phyloP scores from a whole-genome alignment of 2,329 filamentous ascomycete genomes.

The Fusarium sublunatum region DNA sequence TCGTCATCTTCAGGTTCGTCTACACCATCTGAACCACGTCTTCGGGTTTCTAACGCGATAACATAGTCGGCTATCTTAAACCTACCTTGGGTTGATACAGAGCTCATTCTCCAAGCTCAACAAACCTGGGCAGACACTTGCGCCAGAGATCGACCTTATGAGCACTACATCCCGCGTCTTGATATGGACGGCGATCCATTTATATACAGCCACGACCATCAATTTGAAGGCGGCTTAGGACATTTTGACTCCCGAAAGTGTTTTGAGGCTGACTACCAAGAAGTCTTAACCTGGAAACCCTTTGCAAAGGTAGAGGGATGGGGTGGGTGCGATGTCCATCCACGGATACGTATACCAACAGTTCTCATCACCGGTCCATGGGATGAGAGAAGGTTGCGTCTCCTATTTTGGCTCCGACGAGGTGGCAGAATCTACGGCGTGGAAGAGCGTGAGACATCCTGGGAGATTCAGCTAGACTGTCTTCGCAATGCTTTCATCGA shows the following conservation, averaged over 20 bases:
- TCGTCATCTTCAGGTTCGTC: conserved; percentile 58
- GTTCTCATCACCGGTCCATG: conserved; percentile 57
- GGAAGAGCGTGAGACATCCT: conserved; percentile 48
- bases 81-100: conserved; percentile 58
- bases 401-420: conserved; percentile 60
- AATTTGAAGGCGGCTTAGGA: conserved; percentile 39
- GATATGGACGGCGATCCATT: conserved; percentile 20
- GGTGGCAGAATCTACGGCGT: conserved; percentile 50
- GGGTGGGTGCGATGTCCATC: conserved; percentile 54
- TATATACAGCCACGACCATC: conserved; percentile 27
- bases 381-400: conserved; percentile 53
- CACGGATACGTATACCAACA: conserved; percentile 53
- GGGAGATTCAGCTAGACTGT: conserved; percentile 56
- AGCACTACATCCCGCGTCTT: conserved; percentile 47
- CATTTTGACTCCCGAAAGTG: conserved; percentile 51
- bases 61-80: conserved; percentile 57
- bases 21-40: background rate
- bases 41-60: conserved; percentile 12
- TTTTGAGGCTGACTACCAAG: conserved; percentile 54
- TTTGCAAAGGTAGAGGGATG: conserved; percentile 38
- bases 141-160: conserved; percentile 50
- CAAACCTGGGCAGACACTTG: conserved; percentile 59
- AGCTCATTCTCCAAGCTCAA: conserved; percentile 60
- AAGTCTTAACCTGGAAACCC: conserved; percentile 40
- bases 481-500: conserved; percentile 52